Evolutionary conservation across 371 early-diverging fungal genomes (phyloP), one percentile per base, ranked within the genome.

Genomic region (Rhizopus sp.): DNA sequence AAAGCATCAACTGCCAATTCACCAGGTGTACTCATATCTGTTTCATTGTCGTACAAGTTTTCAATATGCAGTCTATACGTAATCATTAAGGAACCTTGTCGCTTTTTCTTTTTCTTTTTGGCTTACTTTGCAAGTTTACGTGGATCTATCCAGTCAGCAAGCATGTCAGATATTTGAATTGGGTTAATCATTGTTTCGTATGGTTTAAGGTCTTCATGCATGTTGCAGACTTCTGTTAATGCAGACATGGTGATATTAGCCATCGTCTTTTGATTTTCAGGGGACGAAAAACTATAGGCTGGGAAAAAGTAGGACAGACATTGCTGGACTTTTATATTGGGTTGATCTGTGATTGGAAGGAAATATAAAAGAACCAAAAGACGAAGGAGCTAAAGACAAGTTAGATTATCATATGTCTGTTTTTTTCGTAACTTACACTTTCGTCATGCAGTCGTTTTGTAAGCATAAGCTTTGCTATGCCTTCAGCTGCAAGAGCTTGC

Each of bases 221-320:
- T 68, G 17, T 61, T 67, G 23, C 71, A 63, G 0, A 83, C 60
- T 7, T 76, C 70, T 23, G 69, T 49, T 12, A 83, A 32, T 8
- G 77, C 70, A 7, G 72, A 47, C 12, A 75, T 60, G 2, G 75
- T 56, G 34, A 75, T 77, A 59, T 66, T 53, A 23, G 64, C 63
- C 61, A 91, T 54, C 17, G 76, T 44, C 7, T 57, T 62, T 66
- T 93, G 93, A 67, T 89, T 88, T 2, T 82, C 84, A 35, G 69
- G 64, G 1, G 86, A 75, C 15, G 91, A 88, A 57, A 88, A 86
- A 61, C 90, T 83, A 53, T 82, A 92, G 6, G 88, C 93, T 4
- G 91, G 93, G 63, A 94, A 85, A 60, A 94, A 94, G 67, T 93
- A 93, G 29, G 83, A 83, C 16, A 94, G 72, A 54, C 93, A 92